Evolutionary conservation across 495 filamentous ascomycete genomes (phyloP), one percentile per base, ranked within the genome.

Genomic region (Trichoderma asperelloides): DNA sequence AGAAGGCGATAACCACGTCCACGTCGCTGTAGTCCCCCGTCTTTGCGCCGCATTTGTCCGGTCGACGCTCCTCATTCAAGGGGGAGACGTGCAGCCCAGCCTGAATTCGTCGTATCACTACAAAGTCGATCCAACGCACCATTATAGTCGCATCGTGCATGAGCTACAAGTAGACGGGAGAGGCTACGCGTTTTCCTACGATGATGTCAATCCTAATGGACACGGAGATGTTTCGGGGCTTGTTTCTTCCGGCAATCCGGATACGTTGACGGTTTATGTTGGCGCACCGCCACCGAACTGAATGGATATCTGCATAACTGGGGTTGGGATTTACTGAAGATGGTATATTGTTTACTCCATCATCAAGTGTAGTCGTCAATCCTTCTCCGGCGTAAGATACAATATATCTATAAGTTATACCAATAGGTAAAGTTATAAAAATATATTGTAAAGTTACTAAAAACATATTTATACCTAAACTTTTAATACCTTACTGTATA

Each of bases 131-230:
- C 62, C 62, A 5, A 64, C 62, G 18, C 82, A 75, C 71, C 76
- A 76, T 69, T 83, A 81, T 71, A 71, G 70, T 49, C 72, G 74
- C 25, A 70, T 82, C 67, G 74, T 83, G 21, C 81, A 83, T 75
- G 62, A 77, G 68, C 70, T 77, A 67, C 76, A 81, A 69, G 37
- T 73, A 13, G 76, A 80, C 70, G 73, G 74, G 9, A 71, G 73
- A 45, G 81, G 80, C 0, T 83, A 83, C 51, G 77, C 81, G 12
- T 83, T 83, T 69, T 68, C 81, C 0, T 83, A 80, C 68, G 81
- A 83, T 62, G 81, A 83, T 67, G 80, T 83, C 47, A 78, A 77
- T 67, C 77, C 80, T 25, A 64, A 68, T 23, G 76, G 74, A 25
- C 13, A 11, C 2, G 62, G 41, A 18, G 21, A 64, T 21, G 62